phyloP scores from a whole-genome alignment of 495 filamentous ascomycete genomes.

The Podospora sp. region DNA sequence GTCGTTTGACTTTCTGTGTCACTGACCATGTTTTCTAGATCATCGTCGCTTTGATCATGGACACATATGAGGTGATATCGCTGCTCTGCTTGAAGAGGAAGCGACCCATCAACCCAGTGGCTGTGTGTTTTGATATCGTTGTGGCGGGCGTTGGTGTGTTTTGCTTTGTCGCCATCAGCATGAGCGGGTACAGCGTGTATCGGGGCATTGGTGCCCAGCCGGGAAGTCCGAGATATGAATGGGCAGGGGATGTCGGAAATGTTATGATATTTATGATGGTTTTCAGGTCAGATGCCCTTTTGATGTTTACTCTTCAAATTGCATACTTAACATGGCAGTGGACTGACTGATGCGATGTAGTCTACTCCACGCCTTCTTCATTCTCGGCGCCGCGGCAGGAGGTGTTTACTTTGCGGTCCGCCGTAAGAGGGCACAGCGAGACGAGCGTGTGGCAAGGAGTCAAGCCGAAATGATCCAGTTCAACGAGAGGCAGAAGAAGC shows the following conservation, averaged over 20 bases:
- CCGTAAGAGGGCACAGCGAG: slow-evolving; percentile 2
- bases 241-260: slow-evolving; percentile 28
- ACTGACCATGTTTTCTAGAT: slow-evolving; percentile 21
- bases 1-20: neutral
- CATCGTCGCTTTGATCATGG: slow-evolving; percentile 14
- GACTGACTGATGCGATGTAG: slow-evolving; percentile 15
- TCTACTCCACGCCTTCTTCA: slow-evolving; percentile 27
- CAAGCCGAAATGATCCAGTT: slow-evolving; percentile 31
- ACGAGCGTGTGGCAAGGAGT: slow-evolving; percentile 15
- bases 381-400: slow-evolving; percentile 27
- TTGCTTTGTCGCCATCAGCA: slow-evolving; percentile 31
- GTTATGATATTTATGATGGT: slow-evolving; percentile 38
- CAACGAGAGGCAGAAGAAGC: slow-evolving; percentile 18
- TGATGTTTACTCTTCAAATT: too few species aligned
- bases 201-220: neutral
- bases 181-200: slow-evolving; percentile 13
- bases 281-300: slow-evolving; percentile 20
- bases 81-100: slow-evolving; percentile 21
- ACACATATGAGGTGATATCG: slow-evolving; percentile 30
- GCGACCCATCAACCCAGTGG: slow-evolving; percentile 29
- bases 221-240: slow-evolving; percentile 1
- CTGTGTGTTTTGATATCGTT: slow-evolving; percentile 25
- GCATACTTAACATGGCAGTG: too few species aligned
- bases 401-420: slow-evolving; percentile 12
- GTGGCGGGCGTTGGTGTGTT: slow-evolving; percentile 27